Evolutionary conservation across 225 moss, liverwort and hornwort species (phyloP).

Genomic region (Bryum argenteum): DNA sequence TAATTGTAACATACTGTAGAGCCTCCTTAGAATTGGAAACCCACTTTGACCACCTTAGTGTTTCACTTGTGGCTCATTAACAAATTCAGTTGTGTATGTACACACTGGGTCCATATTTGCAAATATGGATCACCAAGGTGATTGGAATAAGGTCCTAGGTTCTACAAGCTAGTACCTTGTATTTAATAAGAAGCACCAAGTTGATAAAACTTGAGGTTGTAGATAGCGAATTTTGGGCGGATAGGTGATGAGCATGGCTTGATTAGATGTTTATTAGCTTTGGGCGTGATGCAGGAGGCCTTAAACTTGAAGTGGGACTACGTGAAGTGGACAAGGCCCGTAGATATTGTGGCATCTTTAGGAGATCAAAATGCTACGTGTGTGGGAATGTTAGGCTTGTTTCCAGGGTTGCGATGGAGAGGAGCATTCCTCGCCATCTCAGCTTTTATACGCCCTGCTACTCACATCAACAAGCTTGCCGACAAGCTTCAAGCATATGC

Average conservation of each 20-base stretch:
- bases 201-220: too few species aligned
- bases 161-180: too few species aligned
- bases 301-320: conserved; percentile 46
- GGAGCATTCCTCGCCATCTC: conserved; percentile 64
- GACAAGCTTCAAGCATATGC: conserved; percentile 52
- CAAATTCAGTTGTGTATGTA: too few species aligned
- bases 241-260: neutral
- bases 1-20: too few species aligned
- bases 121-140: too few species aligned
- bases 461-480: conserved; percentile 36
- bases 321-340: conserved; percentile 53
- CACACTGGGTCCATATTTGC: too few species aligned
- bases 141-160: too few species aligned
- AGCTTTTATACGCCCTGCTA: conserved; percentile 65
- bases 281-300: conserved; percentile 44
- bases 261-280: neutral
- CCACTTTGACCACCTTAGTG: too few species aligned
- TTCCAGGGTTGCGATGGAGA: conserved; percentile 86
- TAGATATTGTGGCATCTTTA: conserved; percentile 42
- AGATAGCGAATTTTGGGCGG: too few species aligned
- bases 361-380: conserved; percentile 51
- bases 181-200: too few species aligned
- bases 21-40: too few species aligned
- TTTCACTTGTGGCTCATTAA: too few species aligned
- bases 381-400: conserved; percentile 72